phyloP scores from a whole-genome alignment of 352 stramenopile genomes.

The Phytophthora sojae region DNA sequence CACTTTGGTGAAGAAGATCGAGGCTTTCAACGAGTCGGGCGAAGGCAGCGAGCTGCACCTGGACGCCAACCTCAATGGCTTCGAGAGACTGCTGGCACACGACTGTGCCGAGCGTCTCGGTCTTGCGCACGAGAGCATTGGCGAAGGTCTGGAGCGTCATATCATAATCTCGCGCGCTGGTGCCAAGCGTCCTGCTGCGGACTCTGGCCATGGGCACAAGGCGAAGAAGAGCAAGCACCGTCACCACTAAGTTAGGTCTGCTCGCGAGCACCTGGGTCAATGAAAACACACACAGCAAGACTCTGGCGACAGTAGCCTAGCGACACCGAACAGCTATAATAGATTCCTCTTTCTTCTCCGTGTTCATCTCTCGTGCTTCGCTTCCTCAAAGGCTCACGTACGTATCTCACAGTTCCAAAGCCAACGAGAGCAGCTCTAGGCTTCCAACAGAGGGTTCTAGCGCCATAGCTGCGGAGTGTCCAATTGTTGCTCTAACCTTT shows the following conservation, averaged over 20 bases:
- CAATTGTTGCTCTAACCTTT: conserved; percentile 40
- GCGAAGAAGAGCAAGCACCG: conserved; percentile 49
- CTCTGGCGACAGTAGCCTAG: conserved; percentile 13
- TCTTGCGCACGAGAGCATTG: conserved; percentile 73
- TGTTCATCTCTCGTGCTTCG: conserved; percentile 38
- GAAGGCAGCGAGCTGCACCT: conserved; percentile 63
- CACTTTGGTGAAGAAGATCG: conserved; percentile 88
- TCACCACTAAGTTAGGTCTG: conserved; percentile 12
- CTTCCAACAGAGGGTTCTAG: conserved; percentile 30
- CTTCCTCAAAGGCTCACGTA: conserved; percentile 18
- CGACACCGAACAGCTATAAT: conserved; percentile 42
- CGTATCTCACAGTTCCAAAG: conserved; percentile 31
- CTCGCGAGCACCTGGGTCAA: neutral
- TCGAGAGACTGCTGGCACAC: conserved; percentile 83
- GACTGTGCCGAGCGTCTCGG: conserved; percentile 84
- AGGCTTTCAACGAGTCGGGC: conserved; percentile 67
- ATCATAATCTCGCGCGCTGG: conserved; percentile 66
- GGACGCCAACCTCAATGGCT: conserved; percentile 81
- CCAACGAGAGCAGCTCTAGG: conserved; percentile 23
- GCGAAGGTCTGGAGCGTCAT: conserved; percentile 77
- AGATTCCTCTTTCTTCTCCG: conserved; percentile 38
- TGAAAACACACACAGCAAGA: neutral
- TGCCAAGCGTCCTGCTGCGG: conserved; percentile 24
- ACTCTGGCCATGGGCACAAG: conserved; percentile 17
- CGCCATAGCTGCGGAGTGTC: conserved; percentile 24